Evolutionary conservation across 208 protist genomes (phyloP).

Genomic region (Zelonia costaricensis): DNA sequence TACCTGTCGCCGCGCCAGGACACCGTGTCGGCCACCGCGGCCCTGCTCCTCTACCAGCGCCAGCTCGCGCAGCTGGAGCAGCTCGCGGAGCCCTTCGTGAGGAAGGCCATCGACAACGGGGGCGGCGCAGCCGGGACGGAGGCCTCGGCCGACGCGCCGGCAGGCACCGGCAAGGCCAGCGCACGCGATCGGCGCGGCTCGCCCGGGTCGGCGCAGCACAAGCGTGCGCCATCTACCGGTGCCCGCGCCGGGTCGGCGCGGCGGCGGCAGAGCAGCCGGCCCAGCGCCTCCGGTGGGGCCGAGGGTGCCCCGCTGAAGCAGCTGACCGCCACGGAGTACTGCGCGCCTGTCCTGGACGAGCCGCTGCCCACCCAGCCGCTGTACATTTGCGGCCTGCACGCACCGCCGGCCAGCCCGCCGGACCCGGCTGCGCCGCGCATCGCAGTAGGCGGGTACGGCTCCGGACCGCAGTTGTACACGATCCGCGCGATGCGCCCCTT

Average conservation of each 20-base stretch:
- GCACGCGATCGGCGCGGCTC: not conserved
- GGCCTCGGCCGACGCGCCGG: not conserved
- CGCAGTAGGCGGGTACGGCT: not conserved
- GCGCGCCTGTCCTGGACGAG: slow-evolving; percentile 23
- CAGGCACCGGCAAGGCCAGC: not conserved
- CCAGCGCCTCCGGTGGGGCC: not conserved
- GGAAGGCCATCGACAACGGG: not conserved
- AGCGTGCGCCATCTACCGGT: not conserved
- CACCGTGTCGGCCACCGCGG: slow-evolving; percentile 32
- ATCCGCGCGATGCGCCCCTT: slow-evolving; percentile 65
- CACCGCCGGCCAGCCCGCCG: not conserved
- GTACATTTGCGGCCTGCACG: slow-evolving; percentile 33
- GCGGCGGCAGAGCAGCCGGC: not conserved
- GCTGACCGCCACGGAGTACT: slow-evolving; percentile 26
- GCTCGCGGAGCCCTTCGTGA: slow-evolving; percentile 11
- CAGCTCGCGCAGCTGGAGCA: slow-evolving; percentile 23
- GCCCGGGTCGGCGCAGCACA: not conserved
- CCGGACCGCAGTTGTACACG: slow-evolving; percentile 56
- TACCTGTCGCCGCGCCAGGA: slow-evolving; percentile 42
- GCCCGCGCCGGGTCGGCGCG: not conserved
- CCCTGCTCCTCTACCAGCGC: slow-evolving; percentile 42
- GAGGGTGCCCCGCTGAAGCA: not conserved
- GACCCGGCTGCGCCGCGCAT: not conserved
- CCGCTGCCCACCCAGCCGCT: slow-evolving; percentile 20
- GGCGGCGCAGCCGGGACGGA: not conserved